phyloP scores from a whole-genome alignment of 352 stramenopile genomes.

The Globisporangium polare region DNA sequence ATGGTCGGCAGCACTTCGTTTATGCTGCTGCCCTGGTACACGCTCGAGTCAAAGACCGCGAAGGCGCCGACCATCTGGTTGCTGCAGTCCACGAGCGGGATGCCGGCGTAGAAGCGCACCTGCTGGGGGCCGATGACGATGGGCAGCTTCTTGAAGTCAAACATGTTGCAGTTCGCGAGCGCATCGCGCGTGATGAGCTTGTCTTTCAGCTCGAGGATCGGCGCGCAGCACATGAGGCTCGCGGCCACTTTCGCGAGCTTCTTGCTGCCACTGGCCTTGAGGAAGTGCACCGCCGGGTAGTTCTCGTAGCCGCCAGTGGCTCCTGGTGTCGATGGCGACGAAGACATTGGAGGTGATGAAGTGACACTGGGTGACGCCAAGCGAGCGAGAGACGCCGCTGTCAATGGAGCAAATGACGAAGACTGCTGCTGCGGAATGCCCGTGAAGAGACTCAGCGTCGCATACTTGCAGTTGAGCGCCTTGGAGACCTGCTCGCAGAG shows the following conservation, averaged over 20 bases:
- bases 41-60: constrained; percentile 55
- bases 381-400: neutral
- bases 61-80: constrained; percentile 50
- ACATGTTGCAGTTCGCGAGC: constrained; percentile 22
- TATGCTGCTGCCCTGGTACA: constrained; percentile 29
- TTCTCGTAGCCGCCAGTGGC: constrained; percentile 13
- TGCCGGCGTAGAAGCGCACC: constrained; percentile 65
- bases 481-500: constrained; percentile 46
- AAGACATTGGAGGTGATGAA: constrained; percentile 11
- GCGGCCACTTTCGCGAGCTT: constrained; percentile 55
- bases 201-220: constrained; percentile 42
- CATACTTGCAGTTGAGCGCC: constrained; percentile 44
- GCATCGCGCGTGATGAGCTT: constrained; percentile 52
- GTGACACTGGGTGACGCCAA: neutral
- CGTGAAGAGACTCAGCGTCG: constrained; percentile 54
- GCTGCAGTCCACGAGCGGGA: constrained; percentile 48
- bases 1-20: constrained; percentile 39
- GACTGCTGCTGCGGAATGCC: neutral
- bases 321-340: neutral
- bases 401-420: neutral
- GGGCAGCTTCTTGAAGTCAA: constrained; percentile 53
- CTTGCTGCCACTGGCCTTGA: constrained; percentile 39
- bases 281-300: constrained; percentile 26
- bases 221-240: constrained; percentile 67
- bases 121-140: constrained; percentile 70